These are phyloP conservation scores for Xylaria sp. DNA, from an alignment of 2,329 filamentous ascomycete genomes.

Conservation along the genomic window DNA sequence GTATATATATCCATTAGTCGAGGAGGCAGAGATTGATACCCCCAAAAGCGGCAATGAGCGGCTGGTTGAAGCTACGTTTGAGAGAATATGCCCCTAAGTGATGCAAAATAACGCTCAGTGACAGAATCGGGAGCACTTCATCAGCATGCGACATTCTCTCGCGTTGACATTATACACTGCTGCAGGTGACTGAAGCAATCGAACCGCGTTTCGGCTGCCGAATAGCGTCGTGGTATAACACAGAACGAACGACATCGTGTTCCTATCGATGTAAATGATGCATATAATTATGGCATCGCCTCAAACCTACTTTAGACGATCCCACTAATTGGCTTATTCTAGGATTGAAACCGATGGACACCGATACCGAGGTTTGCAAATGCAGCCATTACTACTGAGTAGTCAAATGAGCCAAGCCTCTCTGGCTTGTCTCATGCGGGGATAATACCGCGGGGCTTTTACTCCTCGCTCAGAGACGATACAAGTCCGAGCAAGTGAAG, in stretches of 20 bases:
- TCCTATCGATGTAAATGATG: not conserved
- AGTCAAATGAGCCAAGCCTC: not conserved
- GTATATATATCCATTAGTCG: constrained; percentile 4
- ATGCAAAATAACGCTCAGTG: not conserved
- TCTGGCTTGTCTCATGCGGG: not conserved
- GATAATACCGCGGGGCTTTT: not conserved
- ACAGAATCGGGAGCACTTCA: not conserved
- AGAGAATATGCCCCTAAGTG: not conserved
- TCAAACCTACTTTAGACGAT: not conserved
- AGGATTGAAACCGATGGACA: not conserved
- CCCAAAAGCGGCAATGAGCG: not conserved
- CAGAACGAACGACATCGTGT: not conserved
- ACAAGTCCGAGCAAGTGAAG: too few relatives aligned
- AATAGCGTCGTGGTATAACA: not conserved
- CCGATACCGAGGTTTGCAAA: not conserved
- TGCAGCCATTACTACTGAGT: not conserved
- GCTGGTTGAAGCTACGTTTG: not conserved
- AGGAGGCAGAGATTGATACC: not conserved
- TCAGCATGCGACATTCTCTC: not conserved
- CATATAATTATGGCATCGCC: not conserved
- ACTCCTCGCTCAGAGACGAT: not conserved
- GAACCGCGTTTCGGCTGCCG: too few relatives aligned
- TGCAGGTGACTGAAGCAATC: too few relatives aligned
- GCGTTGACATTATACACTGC: too few relatives aligned
- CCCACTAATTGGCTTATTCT: not conserved